Conservation (phyloP, 371 early-diverging fungal species). For the Actinomucor elegans region DNA sequence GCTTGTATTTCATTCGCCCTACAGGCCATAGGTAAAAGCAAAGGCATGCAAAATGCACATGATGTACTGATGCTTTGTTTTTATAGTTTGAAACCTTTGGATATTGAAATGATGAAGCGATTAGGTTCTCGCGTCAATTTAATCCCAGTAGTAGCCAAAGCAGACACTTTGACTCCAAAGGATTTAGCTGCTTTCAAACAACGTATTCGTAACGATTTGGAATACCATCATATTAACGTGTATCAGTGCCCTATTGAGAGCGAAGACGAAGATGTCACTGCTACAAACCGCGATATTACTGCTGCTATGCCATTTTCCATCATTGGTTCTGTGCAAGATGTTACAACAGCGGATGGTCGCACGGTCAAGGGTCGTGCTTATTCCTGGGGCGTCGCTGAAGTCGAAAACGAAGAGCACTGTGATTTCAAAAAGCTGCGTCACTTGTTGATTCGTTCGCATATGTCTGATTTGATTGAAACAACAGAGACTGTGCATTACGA, state of each 20-base stretch:
- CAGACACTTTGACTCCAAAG: conserved; percentile 72
- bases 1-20: conserved; percentile 91
- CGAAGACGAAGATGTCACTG: conserved; percentile 79
- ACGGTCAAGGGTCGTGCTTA: conserved; percentile 86
- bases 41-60: no score
- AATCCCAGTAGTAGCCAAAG: conserved; percentile 80
- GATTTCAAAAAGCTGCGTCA: conserved; percentile 93
- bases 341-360: conserved; percentile 73
- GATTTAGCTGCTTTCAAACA: conserved; percentile 82
- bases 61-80: conserved; percentile 37
- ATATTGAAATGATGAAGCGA: conserved; percentile 90
- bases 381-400: conserved; percentile 93
- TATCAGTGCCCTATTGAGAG: conserved; percentile 80
- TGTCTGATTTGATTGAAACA: conserved; percentile 87
- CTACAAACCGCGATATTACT: conserved; percentile 77
- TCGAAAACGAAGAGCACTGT: conserved; percentile 87
- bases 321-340: conserved; percentile 87
- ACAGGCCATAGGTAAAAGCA: conserved; percentile 77
- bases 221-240: conserved; percentile 71
- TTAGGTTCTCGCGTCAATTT: conserved; percentile 84
- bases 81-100: conserved; percentile 84
- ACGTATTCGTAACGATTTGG: conserved; percentile 70
- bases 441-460: conserved; percentile 89
- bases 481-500: conserved; percentile 94
- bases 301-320: conserved; percentile 93